Conservation (phyloP, 129 eudicot species). For the Ambrosia artemisiifolia region DNA sequence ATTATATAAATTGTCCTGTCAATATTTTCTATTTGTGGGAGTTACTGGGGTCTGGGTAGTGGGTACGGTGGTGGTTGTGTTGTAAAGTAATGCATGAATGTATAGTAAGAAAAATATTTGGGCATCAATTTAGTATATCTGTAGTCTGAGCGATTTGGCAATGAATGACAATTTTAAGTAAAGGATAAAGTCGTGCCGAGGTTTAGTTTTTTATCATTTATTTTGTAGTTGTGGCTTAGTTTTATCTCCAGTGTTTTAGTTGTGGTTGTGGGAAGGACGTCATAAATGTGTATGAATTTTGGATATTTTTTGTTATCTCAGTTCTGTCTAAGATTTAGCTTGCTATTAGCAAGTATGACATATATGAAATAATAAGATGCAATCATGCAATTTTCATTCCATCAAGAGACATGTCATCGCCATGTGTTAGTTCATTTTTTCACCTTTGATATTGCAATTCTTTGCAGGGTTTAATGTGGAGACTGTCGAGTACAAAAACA, state of each 20-base stretch:
- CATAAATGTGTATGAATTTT: neutral
- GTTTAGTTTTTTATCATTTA: no score
- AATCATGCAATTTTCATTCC: neutral
- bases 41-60: no score
- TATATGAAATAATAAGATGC: neutral
- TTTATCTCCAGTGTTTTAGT: neutral
- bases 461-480: slow-evolving; percentile 9
- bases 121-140: neutral
- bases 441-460: neutral
- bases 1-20: no score
- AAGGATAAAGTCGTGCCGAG: neutral
- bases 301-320: neutral
- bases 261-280: neutral
- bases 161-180: neutral
- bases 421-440: neutral
- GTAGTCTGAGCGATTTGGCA: neutral
- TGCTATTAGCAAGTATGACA: neutral
- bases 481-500: slow-evolving; percentile 13
- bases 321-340: slow-evolving; percentile 12
- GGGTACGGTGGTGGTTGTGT: no score
- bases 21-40: no score
- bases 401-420: neutral
- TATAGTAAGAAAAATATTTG: no score
- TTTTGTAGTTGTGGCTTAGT: neutral
- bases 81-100: no score